Base-by-base conservation (phyloP, 2,329 filamentous ascomycete species). In the Aspergillus novofumigatus region DNA sequence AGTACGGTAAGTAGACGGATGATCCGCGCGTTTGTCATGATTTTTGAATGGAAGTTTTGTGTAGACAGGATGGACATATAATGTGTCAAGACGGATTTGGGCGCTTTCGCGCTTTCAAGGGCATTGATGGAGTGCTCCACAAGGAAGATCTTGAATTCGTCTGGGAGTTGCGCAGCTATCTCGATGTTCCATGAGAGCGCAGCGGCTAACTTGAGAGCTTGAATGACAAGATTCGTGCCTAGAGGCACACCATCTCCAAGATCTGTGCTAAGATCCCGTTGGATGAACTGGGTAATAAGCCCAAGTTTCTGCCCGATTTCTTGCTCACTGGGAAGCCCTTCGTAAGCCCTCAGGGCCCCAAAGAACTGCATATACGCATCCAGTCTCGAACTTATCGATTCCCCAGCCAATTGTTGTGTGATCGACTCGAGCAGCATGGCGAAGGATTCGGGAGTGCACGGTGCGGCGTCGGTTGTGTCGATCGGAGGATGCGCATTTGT, bases 291-390 rank as follows among this genome's bases (percentile, higher is more conserved):
- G 63, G 86, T 85, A 57, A 97, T 82, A 2, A 90, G 76, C 10
- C 83, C 81, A 80, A 97, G 88, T 72, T 94, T 95, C 52, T 85
- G 83, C 56, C 86, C 83, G 54, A 96, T 79, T 10, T 86, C 86
- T 55, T 88, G 84, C 38, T 85, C 79, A 63, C 94, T 88, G 0
- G 92, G 92, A 14, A 95, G 77, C 63, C 90, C 89, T 60, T 92
- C 90, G 56, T 93, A 96, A 5, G 88, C 83, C 70, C 91, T 90
- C 65, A 97, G 78, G 3, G 88, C 86, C 35, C 86, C 83, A 32
- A 88, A 85, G 48, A 99, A 79, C 67, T 89, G 89, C 70, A 87
- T 86, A 68, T 99, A 97, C 51, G 92, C 91, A 75, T 99, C 94
- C 32, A 94, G 75, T 63, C 88, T 88, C 11, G 85, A 86, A 56